Base-by-base conservation (phyloP, 192 early-diverging fungal species). In the Umbelopsis sp. region DNA sequence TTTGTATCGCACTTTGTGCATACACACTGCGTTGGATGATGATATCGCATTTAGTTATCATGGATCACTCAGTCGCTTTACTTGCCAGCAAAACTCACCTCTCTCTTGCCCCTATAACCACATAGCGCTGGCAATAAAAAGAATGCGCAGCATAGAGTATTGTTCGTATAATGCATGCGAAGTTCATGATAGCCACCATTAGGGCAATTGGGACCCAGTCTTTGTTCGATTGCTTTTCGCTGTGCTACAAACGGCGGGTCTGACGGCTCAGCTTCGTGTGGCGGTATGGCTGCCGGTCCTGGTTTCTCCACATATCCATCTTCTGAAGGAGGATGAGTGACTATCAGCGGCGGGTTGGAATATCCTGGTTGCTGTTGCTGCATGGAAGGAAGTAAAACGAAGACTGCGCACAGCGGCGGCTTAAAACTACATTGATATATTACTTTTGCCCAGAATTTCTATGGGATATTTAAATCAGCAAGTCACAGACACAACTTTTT, bases 101-200 rank as follows among this genome's bases (percentile, higher is more conserved):
- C 71, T 46, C 65, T 67, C 33, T 33, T 52, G 1, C 76, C 76
- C 45, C 71, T 49, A 25, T 47, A 78, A 16, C 76, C 76, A 58
- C 76, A 78, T 12, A 67, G 70, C 61, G 73, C 73, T 7, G 76
- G 76, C 18, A 78, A 5, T 22, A 78, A 44, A 8, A 78, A 46
- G 25, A 73, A 10, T 4, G 76, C 48, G 33, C 70, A 55, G 12
- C 73, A 50, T 3, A 78, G 11, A 15, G 76, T 61, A 4, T 9
- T 18, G 12, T 47, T 78, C n/a, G 76, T 74, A 20, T 70, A 74
- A 33, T 73, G 64, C 76, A 78, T 78, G 3, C 76, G 68, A 30
- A 78, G 30, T 16, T 69, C 64, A 47, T 78, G 76, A 25, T 70
- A 74, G 6, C 64, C 64, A 21, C 46, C 65, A 13, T 49, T 46